Base-by-base conservation (phyloP, 2,329 filamentous ascomycete species). In the Pseudophaeomoniella oleicola region DNA sequence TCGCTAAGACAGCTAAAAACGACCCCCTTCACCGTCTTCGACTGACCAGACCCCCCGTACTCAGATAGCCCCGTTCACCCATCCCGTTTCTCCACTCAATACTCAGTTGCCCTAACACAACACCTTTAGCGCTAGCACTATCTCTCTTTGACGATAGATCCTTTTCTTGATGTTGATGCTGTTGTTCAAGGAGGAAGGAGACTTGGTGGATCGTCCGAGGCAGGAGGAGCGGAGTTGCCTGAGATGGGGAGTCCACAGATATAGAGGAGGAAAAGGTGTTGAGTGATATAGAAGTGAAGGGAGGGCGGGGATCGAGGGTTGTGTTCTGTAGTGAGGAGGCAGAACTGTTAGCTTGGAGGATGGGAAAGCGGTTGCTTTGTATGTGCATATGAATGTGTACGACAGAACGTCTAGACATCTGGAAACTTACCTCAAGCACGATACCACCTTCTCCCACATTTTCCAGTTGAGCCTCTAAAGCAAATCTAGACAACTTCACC, bases 391-490 rank as follows among this genome's bases (percentile, higher is more conserved):
- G 14, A 17, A 32, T 6, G 16, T 10, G 30, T 13, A 32, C 15
- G 30, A 15, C 6, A 17, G 30, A 17, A 17, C 15, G 30, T 32
- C n/a, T 13, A 9, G 14, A 34, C 10, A 34, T 17, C 4, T 12
- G 4, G 16, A 30, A 19, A 37, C 29, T 47, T 50, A 72, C 69
- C 58, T 93, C 83, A 36, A 98, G 68, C 51, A 82, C 74, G 45
- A 96, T 80, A 3, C 77, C 66, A 32, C 78, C 78, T 54, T 94
- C 87, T 33, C 84, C 84, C 52, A 87, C 82, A 57, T 96, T 98
- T 64, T 98, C 90, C 40, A 98, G 60, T 62, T 98, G 90, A 16
- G 88, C 90, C 58, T 98, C 90, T 35, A 98, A 67, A 11, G 84
- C 77, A 71, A 84, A 94, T 38, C 58, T 56, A 31, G 60, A 48